These are phyloP conservation scores for Actinomortierella ambigua DNA, from an alignment of 371 early-diverging fungal species.

Conservation along the genomic window DNA sequence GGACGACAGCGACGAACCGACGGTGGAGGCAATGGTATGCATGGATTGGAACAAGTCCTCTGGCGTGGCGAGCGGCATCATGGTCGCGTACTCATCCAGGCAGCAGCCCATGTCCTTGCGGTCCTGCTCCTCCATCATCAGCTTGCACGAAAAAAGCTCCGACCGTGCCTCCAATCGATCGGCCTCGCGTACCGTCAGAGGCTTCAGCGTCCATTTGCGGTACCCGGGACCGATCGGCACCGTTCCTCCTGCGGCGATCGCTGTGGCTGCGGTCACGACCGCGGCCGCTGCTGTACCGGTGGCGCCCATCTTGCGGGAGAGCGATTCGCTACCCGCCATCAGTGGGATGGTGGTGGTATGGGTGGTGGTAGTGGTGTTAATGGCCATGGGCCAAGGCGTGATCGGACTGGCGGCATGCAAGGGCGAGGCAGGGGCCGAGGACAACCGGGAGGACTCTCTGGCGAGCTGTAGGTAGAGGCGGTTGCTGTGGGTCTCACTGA, in stretches of 20 bases:
- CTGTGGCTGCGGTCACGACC: too few species aligned
- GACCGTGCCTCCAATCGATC: constrained; percentile 40
- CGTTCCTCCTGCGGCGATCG: background rate
- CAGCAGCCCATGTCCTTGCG: constrained; percentile 35
- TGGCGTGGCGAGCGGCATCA: constrained; percentile 15
- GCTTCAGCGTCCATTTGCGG: constrained; percentile 46
- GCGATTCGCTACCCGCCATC: too few species aligned
- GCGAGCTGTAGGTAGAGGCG: constrained; percentile 20
- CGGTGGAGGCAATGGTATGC: constrained; percentile 11
- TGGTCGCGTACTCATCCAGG: constrained; percentile 27
- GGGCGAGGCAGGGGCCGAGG: too few species aligned
- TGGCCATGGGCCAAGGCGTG: too few species aligned
- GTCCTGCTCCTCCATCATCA: constrained; percentile 42
- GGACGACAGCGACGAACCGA: constrained; percentile 14
- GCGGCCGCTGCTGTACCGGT: too few species aligned
- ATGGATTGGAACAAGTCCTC: constrained; percentile 14
- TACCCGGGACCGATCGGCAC: constrained; percentile 40
- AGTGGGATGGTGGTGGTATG: too few species aligned
- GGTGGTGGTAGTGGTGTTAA: too few species aligned
- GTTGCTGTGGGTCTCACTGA: constrained; percentile 31
- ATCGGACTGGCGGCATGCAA: too few species aligned
- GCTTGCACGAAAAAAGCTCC: constrained; percentile 21
- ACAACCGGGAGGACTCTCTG: too few species aligned
- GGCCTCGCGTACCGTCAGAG: constrained; percentile 40
- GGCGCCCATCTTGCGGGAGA: too few species aligned